phyloP scores from a whole-genome alignment of 2,329 filamentous ascomycete genomes.

The Biscogniauxia mediterranea region DNA sequence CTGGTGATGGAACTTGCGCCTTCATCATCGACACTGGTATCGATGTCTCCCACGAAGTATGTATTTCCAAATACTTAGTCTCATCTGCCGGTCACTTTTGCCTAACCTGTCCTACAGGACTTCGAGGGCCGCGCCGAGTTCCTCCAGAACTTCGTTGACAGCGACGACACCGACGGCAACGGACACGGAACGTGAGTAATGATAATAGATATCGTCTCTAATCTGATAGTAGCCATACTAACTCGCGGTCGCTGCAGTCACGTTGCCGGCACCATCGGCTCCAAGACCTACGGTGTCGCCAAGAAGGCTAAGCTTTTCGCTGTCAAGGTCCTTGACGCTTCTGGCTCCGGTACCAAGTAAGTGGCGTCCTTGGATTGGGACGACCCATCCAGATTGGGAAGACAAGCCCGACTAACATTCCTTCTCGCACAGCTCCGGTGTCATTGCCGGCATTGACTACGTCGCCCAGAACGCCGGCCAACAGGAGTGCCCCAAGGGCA shows the following conservation, averaged over 20 bases:
- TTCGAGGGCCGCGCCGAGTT: slow-evolving; percentile 43
- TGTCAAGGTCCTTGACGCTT: slow-evolving; percentile 45
- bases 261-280: slow-evolving; percentile 33
- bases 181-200: slow-evolving; percentile 40
- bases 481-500: slow-evolving; percentile 36
- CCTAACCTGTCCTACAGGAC: slow-evolving; percentile 24
- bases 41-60: slow-evolving; percentile 39
- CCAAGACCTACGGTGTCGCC: slow-evolving; percentile 45
- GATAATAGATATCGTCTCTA: neutral
- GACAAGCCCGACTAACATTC: neutral
- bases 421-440: slow-evolving; percentile 21
- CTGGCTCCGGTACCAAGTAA: slow-evolving; percentile 27
- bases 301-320: slow-evolving; percentile 43
- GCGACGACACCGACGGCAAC: slow-evolving; percentile 34
- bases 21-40: slow-evolving; percentile 59
- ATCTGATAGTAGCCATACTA: neutral
- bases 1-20: slow-evolving; percentile 43
- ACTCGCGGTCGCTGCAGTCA: slow-evolving; percentile 30
- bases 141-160: slow-evolving; percentile 29
- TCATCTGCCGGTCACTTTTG: neutral
- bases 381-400: neutral
- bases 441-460: slow-evolving; percentile 35
- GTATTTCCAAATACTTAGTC: neutral
- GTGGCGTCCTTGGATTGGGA: slow-evolving; percentile 23
- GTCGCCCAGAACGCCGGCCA: slow-evolving; percentile 44